These are phyloP conservation scores for Galerina sulciceps DNA, from an alignment of 768 basidiomycete species.

Conservation along the genomic window DNA sequence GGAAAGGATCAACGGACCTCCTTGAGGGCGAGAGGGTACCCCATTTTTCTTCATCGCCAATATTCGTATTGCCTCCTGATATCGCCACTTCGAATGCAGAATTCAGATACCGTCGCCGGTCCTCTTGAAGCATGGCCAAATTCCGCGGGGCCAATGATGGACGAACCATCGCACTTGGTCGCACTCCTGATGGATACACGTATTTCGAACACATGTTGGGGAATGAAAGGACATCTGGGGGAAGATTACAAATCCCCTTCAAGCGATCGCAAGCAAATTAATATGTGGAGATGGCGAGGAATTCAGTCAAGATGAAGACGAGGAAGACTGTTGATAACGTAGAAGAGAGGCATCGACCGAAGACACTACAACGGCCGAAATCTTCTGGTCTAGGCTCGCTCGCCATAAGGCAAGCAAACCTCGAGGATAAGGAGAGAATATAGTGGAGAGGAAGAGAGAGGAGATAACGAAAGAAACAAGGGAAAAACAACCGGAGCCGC, in stretches of 20 bases:
- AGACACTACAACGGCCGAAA: background rate
- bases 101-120: background rate
- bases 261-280: background rate
- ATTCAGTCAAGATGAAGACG: background rate
- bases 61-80: background rate
- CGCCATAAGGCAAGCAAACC: background rate
- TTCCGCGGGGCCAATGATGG: conserved; percentile 7
- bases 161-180: conserved; percentile 2
- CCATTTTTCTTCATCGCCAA: conserved; percentile 1
- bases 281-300: background rate
- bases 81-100: background rate
- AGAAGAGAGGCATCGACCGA: background rate
- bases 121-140: conserved; percentile 2
- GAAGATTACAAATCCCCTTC: conserved; percentile 5
- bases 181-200: conserved; percentile 11
- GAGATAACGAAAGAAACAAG: background rate
- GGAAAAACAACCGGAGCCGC: conserved; percentile 9
- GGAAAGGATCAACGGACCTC: conserved; percentile 6
- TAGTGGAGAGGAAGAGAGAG: background rate
- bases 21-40: conserved; percentile 3
- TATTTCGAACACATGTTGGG: conserved; percentile 13
- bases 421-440: background rate
- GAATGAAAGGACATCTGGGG: conserved; percentile 13
- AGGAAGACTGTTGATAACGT: background rate
- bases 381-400: background rate